Conservation (phyloP, 306 rosid genomes). For the Quercus robur region DNA sequence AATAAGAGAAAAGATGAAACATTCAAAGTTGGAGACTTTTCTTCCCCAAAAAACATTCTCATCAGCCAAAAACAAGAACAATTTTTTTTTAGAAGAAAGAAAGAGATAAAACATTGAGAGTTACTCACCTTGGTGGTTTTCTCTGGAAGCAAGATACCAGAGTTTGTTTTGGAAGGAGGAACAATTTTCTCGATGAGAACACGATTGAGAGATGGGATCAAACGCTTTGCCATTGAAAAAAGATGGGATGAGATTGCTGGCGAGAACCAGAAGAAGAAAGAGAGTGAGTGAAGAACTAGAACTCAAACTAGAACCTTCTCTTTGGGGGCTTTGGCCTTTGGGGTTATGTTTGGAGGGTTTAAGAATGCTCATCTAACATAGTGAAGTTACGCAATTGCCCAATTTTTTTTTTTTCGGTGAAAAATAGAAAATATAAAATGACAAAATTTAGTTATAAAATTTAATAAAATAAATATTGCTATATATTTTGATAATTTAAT, state of each 20-base stretch:
- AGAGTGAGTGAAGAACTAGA: background rate
- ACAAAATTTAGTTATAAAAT: too few species aligned
- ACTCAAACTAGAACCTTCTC: background rate
- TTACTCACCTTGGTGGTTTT: conserved; percentile 15
- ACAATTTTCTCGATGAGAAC: conserved; percentile 5
- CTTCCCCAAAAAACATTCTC: background rate
- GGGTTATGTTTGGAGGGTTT: conserved; percentile 11
- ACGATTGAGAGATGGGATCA: conserved; percentile 3
- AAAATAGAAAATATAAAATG: too few species aligned
- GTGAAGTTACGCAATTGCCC: background rate
- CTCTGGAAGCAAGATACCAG: conserved; percentile 29
- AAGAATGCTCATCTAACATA: conserved; percentile 2
- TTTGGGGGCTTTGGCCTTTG: too few species aligned
- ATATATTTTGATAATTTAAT: too few species aligned
- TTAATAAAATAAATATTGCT: too few species aligned
- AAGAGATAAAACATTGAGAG: background rate
- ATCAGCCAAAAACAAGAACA: background rate
- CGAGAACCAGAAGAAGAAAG: background rate
- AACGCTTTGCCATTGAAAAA: conserved; percentile 2
- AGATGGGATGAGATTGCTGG: background rate
- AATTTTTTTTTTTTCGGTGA: too few species aligned
- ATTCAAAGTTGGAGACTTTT: background rate
- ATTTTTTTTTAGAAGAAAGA: background rate
- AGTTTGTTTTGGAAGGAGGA: conserved; percentile 5
- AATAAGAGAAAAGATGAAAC: background rate